Percentiles rank a stretch among this genome's conserved stretches.
phyloP scores from a whole-genome alignment of 768 basidiomycete genomes.

The Porphyrellus cyaneotinctus region DNA sequence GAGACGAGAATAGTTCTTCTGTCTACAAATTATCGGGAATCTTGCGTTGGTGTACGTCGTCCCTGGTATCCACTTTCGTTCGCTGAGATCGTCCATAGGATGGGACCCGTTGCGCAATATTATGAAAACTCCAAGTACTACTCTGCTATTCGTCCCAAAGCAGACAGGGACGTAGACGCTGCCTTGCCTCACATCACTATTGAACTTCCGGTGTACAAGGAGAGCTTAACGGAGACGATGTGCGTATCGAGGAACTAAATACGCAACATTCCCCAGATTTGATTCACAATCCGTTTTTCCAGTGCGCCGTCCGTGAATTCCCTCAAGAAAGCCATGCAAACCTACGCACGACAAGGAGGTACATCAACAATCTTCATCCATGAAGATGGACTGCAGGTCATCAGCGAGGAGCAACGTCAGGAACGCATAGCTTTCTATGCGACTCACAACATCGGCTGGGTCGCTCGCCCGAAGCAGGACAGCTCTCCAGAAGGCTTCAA shows the following conservation, averaged over 20 bases:
- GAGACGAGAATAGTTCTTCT: conserved; percentile 54
- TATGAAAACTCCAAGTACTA: conserved; percentile 83
- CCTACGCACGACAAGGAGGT: conserved; percentile 64
- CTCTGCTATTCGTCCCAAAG: conserved; percentile 59
- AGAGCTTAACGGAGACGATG: conserved; percentile 78
- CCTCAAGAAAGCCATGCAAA: conserved; percentile 58
- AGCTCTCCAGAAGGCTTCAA: conserved; percentile 25
- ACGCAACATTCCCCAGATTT: not conserved
- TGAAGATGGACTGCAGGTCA: conserved; percentile 56
- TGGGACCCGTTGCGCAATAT: conserved; percentile 83
- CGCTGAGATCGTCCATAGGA: conserved; percentile 32
- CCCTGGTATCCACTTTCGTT: not conserved
- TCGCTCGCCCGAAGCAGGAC: conserved; percentile 52
- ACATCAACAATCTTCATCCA: conserved; percentile 54
- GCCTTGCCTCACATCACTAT: conserved; percentile 72
- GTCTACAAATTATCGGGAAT: conserved; percentile 62
- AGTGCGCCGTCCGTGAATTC: conserved; percentile 74
- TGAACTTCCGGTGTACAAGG: conserved; percentile 86
- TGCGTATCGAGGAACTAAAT: conserved; percentile 32
- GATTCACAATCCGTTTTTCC: not conserved
- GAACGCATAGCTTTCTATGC: conserved; percentile 51
- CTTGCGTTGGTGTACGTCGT: conserved; percentile 51
- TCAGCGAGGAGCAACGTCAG: conserved; percentile 44
- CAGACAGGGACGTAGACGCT: conserved; percentile 58
- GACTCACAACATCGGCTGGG: conserved; percentile 55